Conservation (phyloP, 139 green algal species). For the Haematococcus lacustris region DNA sequence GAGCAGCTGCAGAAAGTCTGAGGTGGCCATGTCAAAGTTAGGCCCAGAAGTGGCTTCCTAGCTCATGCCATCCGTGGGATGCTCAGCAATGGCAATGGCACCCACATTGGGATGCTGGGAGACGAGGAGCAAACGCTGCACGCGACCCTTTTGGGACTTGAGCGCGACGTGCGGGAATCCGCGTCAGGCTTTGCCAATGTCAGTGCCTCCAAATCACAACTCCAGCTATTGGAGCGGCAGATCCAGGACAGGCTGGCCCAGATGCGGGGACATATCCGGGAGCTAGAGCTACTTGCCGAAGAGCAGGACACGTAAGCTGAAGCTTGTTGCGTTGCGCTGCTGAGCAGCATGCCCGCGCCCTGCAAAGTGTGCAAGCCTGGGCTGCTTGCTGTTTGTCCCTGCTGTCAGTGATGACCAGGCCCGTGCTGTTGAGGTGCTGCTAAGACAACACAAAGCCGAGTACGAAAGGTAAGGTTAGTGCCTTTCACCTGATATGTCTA, state of each 20-base stretch:
- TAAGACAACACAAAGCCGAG: conserved; percentile 43
- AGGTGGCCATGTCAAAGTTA: no score
- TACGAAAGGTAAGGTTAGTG: conserved; percentile 49
- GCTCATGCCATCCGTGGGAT: no score
- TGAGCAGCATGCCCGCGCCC: no score
- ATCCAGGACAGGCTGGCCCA: conserved; percentile 27
- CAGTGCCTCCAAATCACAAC: no score
- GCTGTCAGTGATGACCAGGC: conserved; percentile 59
- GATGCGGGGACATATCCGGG: conserved; percentile 36
- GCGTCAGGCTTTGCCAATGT: no score
- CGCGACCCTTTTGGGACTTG: background rate
- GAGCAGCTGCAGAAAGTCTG: no score
- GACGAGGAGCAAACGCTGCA: conserved; percentile 7
- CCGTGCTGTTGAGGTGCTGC: conserved; percentile 21
- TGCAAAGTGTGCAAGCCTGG: no score
- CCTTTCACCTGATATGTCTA: no score
- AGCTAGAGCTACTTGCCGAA: conserved; percentile 63
- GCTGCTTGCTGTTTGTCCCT: background rate
- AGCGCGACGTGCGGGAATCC: background rate
- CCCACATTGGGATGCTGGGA: no score
- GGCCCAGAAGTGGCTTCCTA: no score
- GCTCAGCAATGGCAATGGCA: no score
- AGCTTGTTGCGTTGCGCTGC: background rate
- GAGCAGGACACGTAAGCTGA: conserved; percentile 68
- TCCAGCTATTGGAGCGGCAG: conserved; percentile 15